These are phyloP conservation scores for Venturia nashicola DNA, from an alignment of 2,329 filamentous ascomycete species.

Conservation along the genomic window DNA sequence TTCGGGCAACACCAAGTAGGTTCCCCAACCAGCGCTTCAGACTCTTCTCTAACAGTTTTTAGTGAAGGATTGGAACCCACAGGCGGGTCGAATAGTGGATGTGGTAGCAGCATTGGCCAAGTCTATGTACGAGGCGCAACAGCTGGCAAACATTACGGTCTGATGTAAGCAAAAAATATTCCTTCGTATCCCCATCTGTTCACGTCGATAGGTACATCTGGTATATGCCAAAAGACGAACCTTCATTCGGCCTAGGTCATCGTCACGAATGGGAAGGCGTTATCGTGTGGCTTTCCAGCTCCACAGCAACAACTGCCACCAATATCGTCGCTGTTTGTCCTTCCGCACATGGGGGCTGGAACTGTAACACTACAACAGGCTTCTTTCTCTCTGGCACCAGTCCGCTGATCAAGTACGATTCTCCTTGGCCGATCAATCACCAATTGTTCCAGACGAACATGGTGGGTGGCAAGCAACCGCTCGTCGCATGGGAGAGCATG, in stretches of 20 bases:
- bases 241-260: constrained; percentile 34
- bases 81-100: neutral
- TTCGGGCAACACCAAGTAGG: constrained; percentile 33
- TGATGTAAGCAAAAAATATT: neutral
- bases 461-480: constrained; percentile 31
- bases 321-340: neutral
- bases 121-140: neutral
- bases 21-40: neutral
- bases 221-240: constrained; percentile 39
- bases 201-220: constrained; percentile 39
- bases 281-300: constrained; percentile 37
- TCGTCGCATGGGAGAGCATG: constrained; percentile 40
- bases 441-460: constrained; percentile 29
- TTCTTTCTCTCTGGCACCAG: neutral
- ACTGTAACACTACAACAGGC: neutral
- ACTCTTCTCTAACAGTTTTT: neutral
- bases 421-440: constrained; percentile 27
- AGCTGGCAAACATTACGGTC: neutral
- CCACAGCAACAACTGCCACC: constrained; percentile 22
- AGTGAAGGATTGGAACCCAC: neutral
- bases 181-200: neutral
- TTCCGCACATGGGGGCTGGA: neutral
- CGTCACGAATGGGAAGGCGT: constrained; percentile 46
- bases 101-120: neutral
- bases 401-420: neutral